Conservation (phyloP, 1,284 basidiomycete genomes). For the Melampsora allii-populina region DNA sequence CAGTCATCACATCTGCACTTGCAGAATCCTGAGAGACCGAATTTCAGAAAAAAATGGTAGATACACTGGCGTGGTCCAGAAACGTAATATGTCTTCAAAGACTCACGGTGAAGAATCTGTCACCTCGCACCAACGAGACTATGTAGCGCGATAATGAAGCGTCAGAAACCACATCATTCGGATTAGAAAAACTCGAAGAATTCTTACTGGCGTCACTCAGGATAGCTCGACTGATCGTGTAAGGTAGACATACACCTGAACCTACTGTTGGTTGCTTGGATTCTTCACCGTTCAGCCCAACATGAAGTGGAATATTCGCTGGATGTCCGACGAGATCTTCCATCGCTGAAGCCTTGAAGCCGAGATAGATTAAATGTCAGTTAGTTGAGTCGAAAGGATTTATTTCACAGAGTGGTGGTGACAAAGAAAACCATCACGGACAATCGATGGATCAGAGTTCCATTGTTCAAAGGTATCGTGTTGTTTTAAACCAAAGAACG, state of each 20-base stretch:
- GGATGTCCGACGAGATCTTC: slow-evolving; percentile 40
- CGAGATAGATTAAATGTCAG: neutral
- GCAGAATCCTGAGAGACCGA: slow-evolving; percentile 18
- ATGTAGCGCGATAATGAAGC: neutral
- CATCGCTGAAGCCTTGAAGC: slow-evolving; percentile 24
- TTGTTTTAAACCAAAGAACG: slow-evolving; percentile 28
- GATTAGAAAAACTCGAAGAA: neutral
- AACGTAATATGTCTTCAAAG: neutral
- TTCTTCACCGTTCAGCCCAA: slow-evolving; percentile 31
- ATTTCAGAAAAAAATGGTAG: neutral
- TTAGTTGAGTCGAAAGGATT: no score
- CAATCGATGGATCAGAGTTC: slow-evolving; percentile 30
- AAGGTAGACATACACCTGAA: slow-evolving; percentile 34
- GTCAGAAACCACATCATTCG: no score
- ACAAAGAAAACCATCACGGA: neutral
- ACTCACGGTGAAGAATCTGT: slow-evolving; percentile 32
- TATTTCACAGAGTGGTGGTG: neutral
- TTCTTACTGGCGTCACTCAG: slow-evolving; percentile 37
- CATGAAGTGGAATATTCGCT: slow-evolving; percentile 34
- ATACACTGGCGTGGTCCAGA: no score
- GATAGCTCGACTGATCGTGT: slow-evolving; percentile 34
- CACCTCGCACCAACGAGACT: slow-evolving; percentile 35
- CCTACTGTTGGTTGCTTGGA: slow-evolving; percentile 18
- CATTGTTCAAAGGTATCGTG: slow-evolving; percentile 33
- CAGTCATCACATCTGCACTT: slow-evolving; percentile 31